Conservation (phyloP, 768 basidiomycete genomes). For the Clavaria fumosa region DNA sequence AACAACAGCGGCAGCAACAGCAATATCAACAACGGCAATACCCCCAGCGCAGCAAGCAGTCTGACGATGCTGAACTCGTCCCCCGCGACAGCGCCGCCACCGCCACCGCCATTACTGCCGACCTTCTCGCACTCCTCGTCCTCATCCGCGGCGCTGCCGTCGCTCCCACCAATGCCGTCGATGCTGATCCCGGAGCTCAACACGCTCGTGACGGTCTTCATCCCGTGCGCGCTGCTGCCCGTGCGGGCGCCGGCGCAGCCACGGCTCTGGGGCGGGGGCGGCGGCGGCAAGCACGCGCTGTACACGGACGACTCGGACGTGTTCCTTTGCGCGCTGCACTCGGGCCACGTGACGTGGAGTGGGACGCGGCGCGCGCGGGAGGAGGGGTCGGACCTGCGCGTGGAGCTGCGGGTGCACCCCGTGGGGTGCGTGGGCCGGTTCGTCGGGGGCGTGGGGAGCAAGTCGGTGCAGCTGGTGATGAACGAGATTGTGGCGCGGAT, state of each 20-base stretch:
- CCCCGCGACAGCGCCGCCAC: too few species aligned
- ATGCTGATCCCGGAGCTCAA: conserved; percentile 26
- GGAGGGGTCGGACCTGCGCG: conserved; percentile 24
- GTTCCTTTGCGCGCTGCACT: conserved; percentile 52
- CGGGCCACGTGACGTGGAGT: conserved; percentile 40
- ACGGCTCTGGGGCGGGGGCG: conserved; percentile 59
- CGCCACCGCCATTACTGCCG: too few species aligned
- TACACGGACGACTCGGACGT: conserved; percentile 72
- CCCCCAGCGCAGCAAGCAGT: too few species aligned
- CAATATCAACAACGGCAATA: too few species aligned
- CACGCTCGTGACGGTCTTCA: conserved; percentile 36
- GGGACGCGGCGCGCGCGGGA: conserved; percentile 24
- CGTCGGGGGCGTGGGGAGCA: conserved; percentile 23
- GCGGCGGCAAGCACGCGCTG: conserved; percentile 26
- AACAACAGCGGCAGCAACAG: too few species aligned
- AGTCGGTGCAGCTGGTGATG: conserved; percentile 16
- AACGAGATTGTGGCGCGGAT: conserved; percentile 17
- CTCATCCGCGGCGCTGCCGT: too few species aligned
- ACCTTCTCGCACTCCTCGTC: too few species aligned
- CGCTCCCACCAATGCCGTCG: too few species aligned
- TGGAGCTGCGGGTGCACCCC: conserved; percentile 23
- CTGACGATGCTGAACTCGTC: too few species aligned
- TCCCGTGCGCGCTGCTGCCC: conserved; percentile 46
- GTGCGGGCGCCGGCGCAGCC: conserved; percentile 34
- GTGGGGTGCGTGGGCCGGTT: conserved; percentile 9